Base-by-base conservation (phyloP, 768 basidiomycete species). In the Kwoniella newhampshirensis region DNA sequence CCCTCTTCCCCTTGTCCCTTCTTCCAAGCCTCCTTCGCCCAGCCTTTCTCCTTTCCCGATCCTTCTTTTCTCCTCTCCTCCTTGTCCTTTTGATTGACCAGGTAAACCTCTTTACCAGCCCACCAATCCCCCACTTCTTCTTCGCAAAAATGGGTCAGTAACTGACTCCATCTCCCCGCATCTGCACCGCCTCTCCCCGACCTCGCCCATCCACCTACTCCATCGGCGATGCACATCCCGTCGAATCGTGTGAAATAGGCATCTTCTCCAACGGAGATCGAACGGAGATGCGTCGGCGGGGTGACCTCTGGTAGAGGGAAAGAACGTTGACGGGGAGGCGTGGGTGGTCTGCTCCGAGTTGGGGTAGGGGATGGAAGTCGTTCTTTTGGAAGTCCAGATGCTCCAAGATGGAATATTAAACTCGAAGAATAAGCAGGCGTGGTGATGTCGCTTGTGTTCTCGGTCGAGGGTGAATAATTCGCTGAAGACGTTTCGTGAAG, bases 191-290 rank as follows among this genome's bases (percentile, higher is more conserved):
- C 63, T 35, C 59, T 46, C 15, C 68, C 63, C 8, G 75, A 69
- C 55, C 79, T 76, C 7, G 86, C 82, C 92, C 91, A 96, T 0
- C 92, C 92, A 0, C 93, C 93, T 0, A 97, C 93, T 27, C 93
- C 93, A 71, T 97, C 93, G 3, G 92, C 90, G 8, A 98, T 87
- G 17, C 93, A 93, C 81, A 98, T 86, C 5, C 90, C 88, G 70
- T 91, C 88, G 55, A 61, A 46, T 5, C 75, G 49, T n/a, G 79
- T 57, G 43, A 79, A 80, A 70, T 91, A 94, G 4, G 91, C 89
- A 69, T 97, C 92, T 74, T 97, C 92, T 37, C 92, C 92, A 11
- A 96, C 86, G 13, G 67, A 59, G 12, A 71, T 61, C n/a, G 72
- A 68, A 4, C 47, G 35, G 21, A 67, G 20, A 42, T 64, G 17